These are phyloP conservation scores for Hyaloscypha hepaticicola DNA, from an alignment of 495 filamentous ascomycete species.

Conservation along the genomic window DNA sequence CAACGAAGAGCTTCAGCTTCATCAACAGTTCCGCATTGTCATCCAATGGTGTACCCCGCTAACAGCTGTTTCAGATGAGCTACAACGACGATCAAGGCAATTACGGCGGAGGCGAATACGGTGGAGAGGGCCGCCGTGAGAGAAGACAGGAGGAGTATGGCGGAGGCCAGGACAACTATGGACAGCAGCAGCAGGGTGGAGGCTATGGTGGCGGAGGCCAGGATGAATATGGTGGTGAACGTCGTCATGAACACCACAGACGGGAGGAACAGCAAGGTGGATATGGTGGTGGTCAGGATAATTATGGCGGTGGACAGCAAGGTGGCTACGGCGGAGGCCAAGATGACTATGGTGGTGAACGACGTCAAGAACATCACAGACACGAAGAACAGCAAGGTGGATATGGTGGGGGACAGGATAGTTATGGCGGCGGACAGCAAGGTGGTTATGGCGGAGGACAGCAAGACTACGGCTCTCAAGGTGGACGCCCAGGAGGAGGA, in stretches of 20 bases:
- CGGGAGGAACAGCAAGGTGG: neutral
- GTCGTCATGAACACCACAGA: too few relatives aligned
- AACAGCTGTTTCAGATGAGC: slow-evolving; percentile 18
- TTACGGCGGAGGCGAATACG: neutral
- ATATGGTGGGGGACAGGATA: neutral
- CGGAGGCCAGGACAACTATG: slow-evolving; percentile 4
- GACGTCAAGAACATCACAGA: too few relatives aligned
- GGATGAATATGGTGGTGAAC: slow-evolving; percentile 5
- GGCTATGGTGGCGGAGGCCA: neutral
- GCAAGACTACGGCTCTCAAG: slow-evolving; percentile 1
- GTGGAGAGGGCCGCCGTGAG: neutral
- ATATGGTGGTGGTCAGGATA: slow-evolving; percentile 10
- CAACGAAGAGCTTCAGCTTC: neutral
- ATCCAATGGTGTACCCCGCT: slow-evolving; percentile 9
- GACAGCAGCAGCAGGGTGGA: slow-evolving; percentile 15
- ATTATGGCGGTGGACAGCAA: slow-evolving; percentile 16
- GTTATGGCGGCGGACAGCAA: slow-evolving; percentile 3
- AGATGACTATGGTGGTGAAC: neutral
- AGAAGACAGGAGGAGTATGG: slow-evolving; percentile 8
- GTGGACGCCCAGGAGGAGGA: slow-evolving; percentile 16
- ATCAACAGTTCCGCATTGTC: neutral
- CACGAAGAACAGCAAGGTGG: neutral
- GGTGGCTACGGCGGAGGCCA: slow-evolving; percentile 5
- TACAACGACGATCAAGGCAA: slow-evolving; percentile 20
- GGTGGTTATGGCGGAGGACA: slow-evolving; percentile 11